Evolutionary conservation across 345 rosid genomes (phyloP), one percentile per base, ranked within the genome.

Genomic region (Arabis alpina): DNA sequence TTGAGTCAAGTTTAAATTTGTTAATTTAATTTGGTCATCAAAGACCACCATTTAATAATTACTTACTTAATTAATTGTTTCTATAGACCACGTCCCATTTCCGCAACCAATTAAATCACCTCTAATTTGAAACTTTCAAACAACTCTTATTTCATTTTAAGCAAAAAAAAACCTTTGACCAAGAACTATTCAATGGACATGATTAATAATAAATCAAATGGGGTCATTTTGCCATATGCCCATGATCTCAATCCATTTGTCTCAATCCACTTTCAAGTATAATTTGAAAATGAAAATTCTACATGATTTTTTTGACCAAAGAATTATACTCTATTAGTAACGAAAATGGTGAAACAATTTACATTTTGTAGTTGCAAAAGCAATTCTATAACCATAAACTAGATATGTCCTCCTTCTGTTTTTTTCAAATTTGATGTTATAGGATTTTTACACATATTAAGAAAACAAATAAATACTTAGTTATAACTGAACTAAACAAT

Each of bases 21-120:
- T 75, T 75, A 68, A 36, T 75, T 75, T 74, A 36, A 60, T 54
- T 68, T 61, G 32, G 67, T 73, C 71, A 23, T 58, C 60, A 44
- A 52, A 27, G 44, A 12, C 66, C n/a, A n/a, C 23, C 56, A 54
- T 54, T 53, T 36, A 66, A 44, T 67, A 34, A 8, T 6, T 14
- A 14, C 43, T 54, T 47, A 47, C 48, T 44, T 30, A 36, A 50
- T 41, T 42, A 49, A 40, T 65, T 10, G 19, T 13, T 41, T 49
- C 19, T 8, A 14, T 66, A 42, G 55, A 66, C 72, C 72, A 74
- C 52, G 55, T 59, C 62, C 42, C 61, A 47, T 49, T 71, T 66
- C 9, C 3, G 32, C 62, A 32, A 42, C 68, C 49, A 52, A 67
- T 66, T 36, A 36, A 34, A 43, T 10, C 19, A 58, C 27, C 66